Base-by-base conservation (phyloP, 2,329 filamentous ascomycete species). In the Graphilbum fragrans region DNA sequence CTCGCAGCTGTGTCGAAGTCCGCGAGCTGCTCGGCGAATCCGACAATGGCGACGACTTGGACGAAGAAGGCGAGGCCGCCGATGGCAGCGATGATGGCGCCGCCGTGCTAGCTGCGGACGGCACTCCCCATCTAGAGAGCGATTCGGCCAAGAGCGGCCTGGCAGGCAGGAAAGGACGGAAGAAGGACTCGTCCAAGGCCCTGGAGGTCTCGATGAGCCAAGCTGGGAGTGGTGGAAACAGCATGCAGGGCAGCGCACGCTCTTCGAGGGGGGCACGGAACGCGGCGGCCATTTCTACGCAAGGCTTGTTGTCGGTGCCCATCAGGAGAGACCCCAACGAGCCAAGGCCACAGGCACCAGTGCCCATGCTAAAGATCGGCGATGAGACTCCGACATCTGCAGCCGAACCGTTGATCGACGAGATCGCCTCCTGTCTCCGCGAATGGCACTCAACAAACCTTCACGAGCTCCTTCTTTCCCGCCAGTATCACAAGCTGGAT, bases 391-490 rank as follows among this genome's bases (percentile, higher is more conserved):
- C 88, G 2, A 94, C 86, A 0, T 95, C 87, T 6, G 70, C 76
- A 16, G 80, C 84, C 9, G 93, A 98, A 58, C 92, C 92, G 3
- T 63, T 98, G 46, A 88, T 98, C 20, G 92, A 98, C 61, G 92
- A 98, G 60, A 96, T 98, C 52, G 88, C 92, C 14, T 95, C 88
- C 4, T 98, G 92, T 58, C 65, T 98, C 48, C 78, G 92, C 52
- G 92, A 98, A 70, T 98, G 92, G 93, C 90, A 98, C 63, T 94
- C 92, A 18, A 94, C 88, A 17, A 93, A 95, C 56, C 71, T 98
- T 16, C 93, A 98, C 62, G 86, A 94, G 57, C 70, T 96, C 20
- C 72, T 98, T 1, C 73, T 98, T 9, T 78, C 79, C 18, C 76
- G 86, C 45, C 79, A 88, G 57, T 98, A 98, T 61, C 66, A 72